Evolutionary conservation across 805 yeast genomes (phyloP).

Genomic region (Candida nanaspora): DNA sequence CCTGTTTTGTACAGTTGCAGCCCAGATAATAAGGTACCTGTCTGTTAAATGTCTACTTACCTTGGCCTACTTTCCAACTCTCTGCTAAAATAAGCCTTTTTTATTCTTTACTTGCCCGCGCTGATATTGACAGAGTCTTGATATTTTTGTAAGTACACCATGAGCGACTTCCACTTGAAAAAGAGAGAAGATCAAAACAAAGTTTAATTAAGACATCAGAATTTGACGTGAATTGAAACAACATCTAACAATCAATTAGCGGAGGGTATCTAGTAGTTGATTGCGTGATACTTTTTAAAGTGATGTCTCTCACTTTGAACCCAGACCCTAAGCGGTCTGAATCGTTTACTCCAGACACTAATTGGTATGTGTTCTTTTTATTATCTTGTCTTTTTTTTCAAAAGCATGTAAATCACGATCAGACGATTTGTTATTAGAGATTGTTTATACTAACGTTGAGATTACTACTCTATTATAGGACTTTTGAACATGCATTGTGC

Average conservation of each 20-base stretch:
- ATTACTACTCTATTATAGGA: slow-evolving; percentile 7
- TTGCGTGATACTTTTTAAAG: too few species aligned
- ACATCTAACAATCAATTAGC: too few species aligned
- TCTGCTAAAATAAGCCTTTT: too few species aligned
- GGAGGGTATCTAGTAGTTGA: too few species aligned
- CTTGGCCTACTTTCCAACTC: too few species aligned
- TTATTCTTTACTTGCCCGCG: background rate
- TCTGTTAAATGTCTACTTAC: too few species aligned
- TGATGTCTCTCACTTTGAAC: background rate
- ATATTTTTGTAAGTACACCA: background rate
- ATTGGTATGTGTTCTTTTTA: background rate
- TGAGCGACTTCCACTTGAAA: background rate
- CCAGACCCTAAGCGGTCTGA: background rate
- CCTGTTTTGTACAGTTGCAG: too few species aligned
- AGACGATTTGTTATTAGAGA: too few species aligned
- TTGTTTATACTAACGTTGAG: too few species aligned
- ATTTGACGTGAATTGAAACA: background rate
- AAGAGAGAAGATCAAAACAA: background rate
- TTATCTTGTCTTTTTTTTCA: background rate
- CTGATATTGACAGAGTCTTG: background rate
- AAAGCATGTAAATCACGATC: too few species aligned
- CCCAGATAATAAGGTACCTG: too few species aligned
- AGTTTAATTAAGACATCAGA: background rate
- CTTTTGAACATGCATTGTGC: slow-evolving; percentile 15
- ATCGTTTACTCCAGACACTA: background rate